A percentile compares a stretch with the other conserved stretches of the same genome.
Conservation (phyloP, 768 basidiomycete genomes). For the Lepiota venenata region DNA sequence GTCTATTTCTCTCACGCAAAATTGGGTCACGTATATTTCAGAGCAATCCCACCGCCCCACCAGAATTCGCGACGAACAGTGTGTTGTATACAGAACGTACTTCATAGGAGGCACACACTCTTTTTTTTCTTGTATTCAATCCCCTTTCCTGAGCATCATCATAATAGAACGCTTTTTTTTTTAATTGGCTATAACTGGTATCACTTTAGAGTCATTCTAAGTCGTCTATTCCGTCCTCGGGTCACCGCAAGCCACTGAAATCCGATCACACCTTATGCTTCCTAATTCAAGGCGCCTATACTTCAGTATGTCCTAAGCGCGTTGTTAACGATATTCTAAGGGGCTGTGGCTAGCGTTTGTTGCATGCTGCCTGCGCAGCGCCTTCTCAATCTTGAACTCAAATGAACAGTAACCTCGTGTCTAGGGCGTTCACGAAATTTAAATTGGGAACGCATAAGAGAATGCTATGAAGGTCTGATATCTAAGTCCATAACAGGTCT, state of each 20-base stretch:
- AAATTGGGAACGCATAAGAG: no score
- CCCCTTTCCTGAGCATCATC: neutral
- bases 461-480: neutral
- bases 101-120: slow-evolving; percentile 18
- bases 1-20: neutral
- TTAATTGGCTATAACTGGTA: neutral
- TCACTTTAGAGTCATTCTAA: no score
- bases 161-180: neutral
- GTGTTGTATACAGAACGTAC: slow-evolving; percentile 68
- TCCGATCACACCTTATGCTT: neutral
- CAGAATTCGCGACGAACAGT: slow-evolving; percentile 69
- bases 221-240: neutral
- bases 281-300: neutral
- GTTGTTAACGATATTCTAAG: neutral
- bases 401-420: no score
- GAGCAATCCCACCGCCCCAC: slow-evolving; percentile 67
- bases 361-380: no score
- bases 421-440: no score
- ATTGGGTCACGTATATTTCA: slow-evolving; percentile 23
- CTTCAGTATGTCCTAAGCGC: neutral
- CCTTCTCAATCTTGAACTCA: no score
- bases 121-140: neutral
- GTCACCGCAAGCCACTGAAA: neutral
- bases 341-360: neutral
- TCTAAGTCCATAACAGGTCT: slow-evolving; percentile 14